Evolutionary conservation across 768 basidiomycete species (phyloP), one percentile per base, ranked within the genome.

Genomic region (Lactarius deliciosus): DNA sequence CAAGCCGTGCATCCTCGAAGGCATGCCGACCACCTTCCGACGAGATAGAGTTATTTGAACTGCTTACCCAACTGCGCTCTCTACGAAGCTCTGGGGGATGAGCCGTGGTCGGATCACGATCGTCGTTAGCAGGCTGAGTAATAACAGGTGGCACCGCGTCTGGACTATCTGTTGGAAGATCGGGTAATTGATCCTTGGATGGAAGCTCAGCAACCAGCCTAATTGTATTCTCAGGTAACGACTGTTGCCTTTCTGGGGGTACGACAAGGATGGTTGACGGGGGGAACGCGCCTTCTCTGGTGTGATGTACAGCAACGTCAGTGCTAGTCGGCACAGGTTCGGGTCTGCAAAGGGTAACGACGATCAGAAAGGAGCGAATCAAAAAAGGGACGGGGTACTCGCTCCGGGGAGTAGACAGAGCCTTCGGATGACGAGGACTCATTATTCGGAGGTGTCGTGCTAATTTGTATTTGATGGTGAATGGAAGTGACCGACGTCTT

Each of bases 241-340:
- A 53, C 32, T 63, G 47, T 1, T 43, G 43, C 41, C 58, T 60
- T 20, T 69, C 64, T 22, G 61, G 59, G 1, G 71, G 71, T 18
- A 66, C 60, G 36, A 65, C 47, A 7, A 66, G 72, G 70, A 74
- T 60, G 61, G 76, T 74, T 50, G 80, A 84, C 0, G 84, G 84
- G 59, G 85, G 78, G 72, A 87, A 88, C 7, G 89, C 90, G 62
- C 86, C 88, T 79, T 92, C 89, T 50, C 90, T 77, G 38, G 75
- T 50, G 30, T 69, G 68, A 20, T 56, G 50, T 2, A 64, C 53
- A 10, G 54, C 18, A n/a, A 11, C 15, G 28, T 65, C 66, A 25
- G 58, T 34, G 20, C 32, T 43, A 10, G 32, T 45, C 47, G 43
- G 66, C 41, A n/a, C 58, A 38, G n/a, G 20, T 32, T 64, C 62